Conservation (phyloP, 352 stramenopile species). For the Aphanomyces invadans region DNA sequence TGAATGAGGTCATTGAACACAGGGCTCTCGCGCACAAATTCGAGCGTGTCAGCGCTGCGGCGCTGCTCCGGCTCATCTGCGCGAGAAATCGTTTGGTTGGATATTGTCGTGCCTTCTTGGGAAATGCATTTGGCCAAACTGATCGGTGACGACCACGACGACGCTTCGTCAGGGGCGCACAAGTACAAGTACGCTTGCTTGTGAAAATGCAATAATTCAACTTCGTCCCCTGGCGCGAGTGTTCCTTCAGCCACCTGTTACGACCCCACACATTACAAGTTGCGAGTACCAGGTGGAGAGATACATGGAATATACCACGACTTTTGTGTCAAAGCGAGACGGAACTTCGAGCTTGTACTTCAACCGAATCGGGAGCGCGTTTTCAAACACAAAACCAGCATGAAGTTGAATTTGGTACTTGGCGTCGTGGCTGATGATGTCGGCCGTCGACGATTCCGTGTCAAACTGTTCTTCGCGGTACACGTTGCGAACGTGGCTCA, state of each 20-base stretch:
- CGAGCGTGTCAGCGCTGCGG: slow-evolving; percentile 23
- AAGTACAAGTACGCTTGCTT: slow-evolving; percentile 61
- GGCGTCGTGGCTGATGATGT: slow-evolving; percentile 41
- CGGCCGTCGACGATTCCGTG: background rate
- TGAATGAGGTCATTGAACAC: background rate
- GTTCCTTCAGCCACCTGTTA: slow-evolving; percentile 36
- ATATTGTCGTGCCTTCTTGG: slow-evolving; percentile 54
- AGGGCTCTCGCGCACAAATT: slow-evolving; percentile 9
- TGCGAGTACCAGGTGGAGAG: no score
- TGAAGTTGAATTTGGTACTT: slow-evolving; percentile 84
- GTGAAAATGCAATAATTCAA: slow-evolving; percentile 76
- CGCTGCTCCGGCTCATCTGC: slow-evolving; percentile 17
- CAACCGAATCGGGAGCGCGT: slow-evolving; percentile 78
- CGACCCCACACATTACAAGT: background rate
- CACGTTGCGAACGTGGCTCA: slow-evolving; percentile 75
- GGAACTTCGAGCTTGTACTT: slow-evolving; percentile 65
- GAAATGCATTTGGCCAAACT: slow-evolving; percentile 76
- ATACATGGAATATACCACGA: background rate
- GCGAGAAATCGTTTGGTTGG: slow-evolving; percentile 23
- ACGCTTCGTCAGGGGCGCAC: slow-evolving; percentile 78
- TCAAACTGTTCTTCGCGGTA: slow-evolving; percentile 82
- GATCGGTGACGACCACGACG: slow-evolving; percentile 65
- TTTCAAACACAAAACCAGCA: slow-evolving; percentile 79
- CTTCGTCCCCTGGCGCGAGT: slow-evolving; percentile 72
- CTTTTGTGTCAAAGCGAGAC: background rate